A percentile compares a stretch with the other conserved stretches of the same genome.
Evolutionary conservation across 2,329 filamentous ascomycete species (phyloP).

Genomic region (Ramichloridium luteum): DNA sequence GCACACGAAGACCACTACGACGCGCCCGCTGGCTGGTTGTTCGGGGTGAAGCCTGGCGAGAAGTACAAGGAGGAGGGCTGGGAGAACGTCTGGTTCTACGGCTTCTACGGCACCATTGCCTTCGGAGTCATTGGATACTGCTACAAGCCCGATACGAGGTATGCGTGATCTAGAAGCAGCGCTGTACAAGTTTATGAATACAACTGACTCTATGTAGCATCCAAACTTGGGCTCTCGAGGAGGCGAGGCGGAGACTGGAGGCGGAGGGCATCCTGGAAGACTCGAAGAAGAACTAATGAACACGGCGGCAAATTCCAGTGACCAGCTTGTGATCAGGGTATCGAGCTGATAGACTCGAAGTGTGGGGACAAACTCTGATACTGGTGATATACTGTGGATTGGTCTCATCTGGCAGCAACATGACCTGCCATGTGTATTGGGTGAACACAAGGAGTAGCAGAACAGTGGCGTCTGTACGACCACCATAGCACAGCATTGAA

Average conservation of each 20-base stretch:
- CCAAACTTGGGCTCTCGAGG: constrained; percentile 98
- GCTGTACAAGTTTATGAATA: constrained; percentile 5
- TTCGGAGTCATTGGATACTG: constrained; percentile 71
- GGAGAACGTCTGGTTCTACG: constrained; percentile 77
- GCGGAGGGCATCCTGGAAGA: constrained; percentile 87
- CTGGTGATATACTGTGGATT: too few species aligned
- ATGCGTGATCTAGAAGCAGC: constrained; percentile 30
- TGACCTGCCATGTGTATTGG: too few species aligned
- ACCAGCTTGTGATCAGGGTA: too few species aligned
- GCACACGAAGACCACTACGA: constrained; percentile 76
- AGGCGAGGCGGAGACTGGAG: constrained; percentile 89
- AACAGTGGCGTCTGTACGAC: too few species aligned
- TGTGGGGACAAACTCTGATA: too few species aligned
- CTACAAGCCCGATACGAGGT: constrained; percentile 98
- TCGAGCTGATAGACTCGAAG: too few species aligned
- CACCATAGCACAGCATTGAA: too few species aligned
- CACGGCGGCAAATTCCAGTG: too few species aligned
- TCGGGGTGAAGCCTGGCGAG: constrained; percentile 86
- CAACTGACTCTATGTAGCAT: constrained; percentile 48
- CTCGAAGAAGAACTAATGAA: constrained; percentile 34
- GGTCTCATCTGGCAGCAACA: too few species aligned
- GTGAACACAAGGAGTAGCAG: too few species aligned
- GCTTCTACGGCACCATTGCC: constrained; percentile 66
- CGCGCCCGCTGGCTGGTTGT: constrained; percentile 82
- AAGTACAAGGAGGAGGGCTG: constrained; percentile 94